Evolutionary conservation across 2,329 filamentous ascomycete species (phyloP), one percentile per base, ranked within the genome.

Genomic region (Aspergillus bombycis): DNA sequence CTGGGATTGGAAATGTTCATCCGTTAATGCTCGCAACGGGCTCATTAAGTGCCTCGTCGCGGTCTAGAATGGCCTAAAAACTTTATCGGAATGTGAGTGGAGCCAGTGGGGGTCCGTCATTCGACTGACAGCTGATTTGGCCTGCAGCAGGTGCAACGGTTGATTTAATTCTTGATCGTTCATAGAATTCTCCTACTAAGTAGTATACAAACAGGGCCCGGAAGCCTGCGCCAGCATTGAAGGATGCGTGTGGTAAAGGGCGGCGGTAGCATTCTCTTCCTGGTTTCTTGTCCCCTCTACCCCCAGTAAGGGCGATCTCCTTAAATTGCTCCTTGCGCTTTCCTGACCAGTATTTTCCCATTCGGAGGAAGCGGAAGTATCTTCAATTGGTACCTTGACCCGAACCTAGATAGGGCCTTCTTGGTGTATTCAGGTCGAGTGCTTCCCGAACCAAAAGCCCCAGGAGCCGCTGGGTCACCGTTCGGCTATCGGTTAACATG

Each of bases 1-100:
- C 48, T n/a, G 48, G 48, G 48, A 52, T 34, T 52, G 48, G 19
- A n/a, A 41, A 19, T 41, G 38, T 41, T 41, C 7, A 41, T 41
- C 19, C 16, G 10, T 38, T n/a, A 19, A 19, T 41, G 19, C 16
- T 16, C 19, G 9, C 16, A 41, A 41, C 38, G 38, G 38, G 30
- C 28, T 43, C 34, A 16, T 16, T 12, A 36, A 36, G 34, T 14
- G 34, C 34, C 34, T 36, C 21, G 45, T 36, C 23, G 52, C n/a
- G 52, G 52, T 55, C 52, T 55, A 58, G 56, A 50, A 58, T 58
- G 56, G 56, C 56, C 56, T 34, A 48, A 58, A 58, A 58, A 55
- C 43, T 58, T 58, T 58, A 58, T 58, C 56, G 56, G 56, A 21
- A 30, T 14, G 19, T 10, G 34, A 30, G 56, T 58, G 56, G 56